Evolutionary conservation across 139 green algal species (phyloP), one percentile per base, ranked within the genome.

Genomic region (Picochlorum sp.): DNA sequence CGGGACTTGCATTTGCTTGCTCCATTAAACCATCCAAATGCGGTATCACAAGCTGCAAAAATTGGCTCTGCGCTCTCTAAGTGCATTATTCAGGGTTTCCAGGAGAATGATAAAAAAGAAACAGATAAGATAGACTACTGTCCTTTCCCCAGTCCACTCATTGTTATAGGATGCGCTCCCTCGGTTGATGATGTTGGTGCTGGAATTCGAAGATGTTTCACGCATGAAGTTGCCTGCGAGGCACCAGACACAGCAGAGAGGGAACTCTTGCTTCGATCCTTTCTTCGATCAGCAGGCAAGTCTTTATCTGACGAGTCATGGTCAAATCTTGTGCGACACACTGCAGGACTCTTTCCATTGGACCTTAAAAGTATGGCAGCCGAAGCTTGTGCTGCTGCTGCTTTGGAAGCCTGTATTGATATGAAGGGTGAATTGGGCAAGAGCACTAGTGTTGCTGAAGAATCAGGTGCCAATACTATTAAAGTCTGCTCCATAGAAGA

Each of bases 171-270:
- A 7, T 72, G 60, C 13, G 61, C 61, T 1, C 20, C 59, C 0
- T 55, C 39, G 1, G 30, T 69, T 14, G 77, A 79, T 14, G 76
- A 84, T 40, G 22, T 95, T 20, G 68, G 79, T 1, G 30, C 73
- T 6, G 60, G 76, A 3, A 47, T 95, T 33, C 71, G 85, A 5
- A 70, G 81, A 35, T 81, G 64, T 72, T 96, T 96, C 81, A 94
- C 82, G 0, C 85, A 95, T 63, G 75, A 89, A 49, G 10, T 96
- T 0, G 35, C 44, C 5, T 16, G 87, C 13, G 65, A 73, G 12
- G 63, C 74, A 4, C 69, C 82, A 7, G 61, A 64, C 33, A 13
- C 31, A 24, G 10, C 13, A 35, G 40, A 70, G 25, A 25, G 57
- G 16, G n/a, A 75, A 22, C 25, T 3, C 1, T 51, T 88, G 55